A percentile compares a stretch with the other conserved stretches of the same genome.
phyloP scores from a whole-genome alignment of 75 land plant genomes.

The Picea sitchensis region DNA sequence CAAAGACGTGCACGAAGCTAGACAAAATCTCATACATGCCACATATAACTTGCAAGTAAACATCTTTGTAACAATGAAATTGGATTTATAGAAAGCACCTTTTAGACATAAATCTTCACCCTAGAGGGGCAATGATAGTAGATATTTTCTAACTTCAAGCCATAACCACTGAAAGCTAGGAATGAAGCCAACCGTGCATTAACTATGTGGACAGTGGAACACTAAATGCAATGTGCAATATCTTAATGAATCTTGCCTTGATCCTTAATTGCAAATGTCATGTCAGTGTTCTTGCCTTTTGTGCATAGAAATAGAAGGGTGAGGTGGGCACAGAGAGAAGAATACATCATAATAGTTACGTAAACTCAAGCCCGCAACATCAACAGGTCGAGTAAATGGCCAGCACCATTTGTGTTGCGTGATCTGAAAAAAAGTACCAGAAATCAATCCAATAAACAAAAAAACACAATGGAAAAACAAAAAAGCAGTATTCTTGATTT shows the following conservation, averaged over 20 bases:
- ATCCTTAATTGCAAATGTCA: neutral
- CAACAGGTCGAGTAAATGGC: constrained; percentile 54
- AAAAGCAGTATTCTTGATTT: neutral
- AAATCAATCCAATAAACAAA: neutral
- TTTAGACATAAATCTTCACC: neutral
- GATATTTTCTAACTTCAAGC: neutral
- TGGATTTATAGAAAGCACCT: neutral
- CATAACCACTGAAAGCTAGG: neutral
- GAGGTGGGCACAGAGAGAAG: neutral
- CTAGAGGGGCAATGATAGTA: neutral
- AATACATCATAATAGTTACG: constrained; percentile 37
- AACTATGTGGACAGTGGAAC: neutral
- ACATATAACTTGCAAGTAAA: neutral
- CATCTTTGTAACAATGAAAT: neutral
- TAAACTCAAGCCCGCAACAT: constrained; percentile 36
- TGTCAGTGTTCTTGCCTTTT: neutral
- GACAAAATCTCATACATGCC: too few species aligned
- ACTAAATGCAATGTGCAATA: neutral
- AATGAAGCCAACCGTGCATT: too few species aligned
- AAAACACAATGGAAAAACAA: neutral
- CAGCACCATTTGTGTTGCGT: constrained; percentile 54
- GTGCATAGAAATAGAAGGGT: neutral
- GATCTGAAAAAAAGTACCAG: constrained; percentile 20
- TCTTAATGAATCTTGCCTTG: neutral
- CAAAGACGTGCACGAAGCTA: too few species aligned